Evolutionary conservation across 1,139 yeast genomes (phyloP).

Genomic region (Meyerozyma carpophila): DNA sequence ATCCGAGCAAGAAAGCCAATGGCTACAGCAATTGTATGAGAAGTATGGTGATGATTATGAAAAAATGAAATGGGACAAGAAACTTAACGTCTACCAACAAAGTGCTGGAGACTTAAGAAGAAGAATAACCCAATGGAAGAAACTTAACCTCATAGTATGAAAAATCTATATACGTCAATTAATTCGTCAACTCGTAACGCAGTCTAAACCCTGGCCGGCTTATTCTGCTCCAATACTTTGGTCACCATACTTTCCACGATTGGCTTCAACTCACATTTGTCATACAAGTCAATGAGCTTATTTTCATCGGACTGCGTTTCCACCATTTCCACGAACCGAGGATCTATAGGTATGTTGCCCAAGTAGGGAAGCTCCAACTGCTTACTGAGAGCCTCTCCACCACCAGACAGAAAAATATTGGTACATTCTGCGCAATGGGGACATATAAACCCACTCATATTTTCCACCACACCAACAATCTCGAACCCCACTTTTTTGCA

Average conservation of each 20-base stretch:
- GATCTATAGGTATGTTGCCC: constrained; percentile 92
- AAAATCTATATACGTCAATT: background rate
- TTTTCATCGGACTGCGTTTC: constrained; percentile 47
- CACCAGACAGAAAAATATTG: constrained; percentile 87
- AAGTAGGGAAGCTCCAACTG: constrained; percentile 60
- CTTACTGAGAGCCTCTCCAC: constrained; percentile 71
- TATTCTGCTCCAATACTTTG: constrained; percentile 33
- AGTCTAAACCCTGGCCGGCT: constrained; percentile 23
- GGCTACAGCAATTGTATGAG: constrained; percentile 60
- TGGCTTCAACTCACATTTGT: constrained; percentile 33
- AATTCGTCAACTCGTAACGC: background rate
- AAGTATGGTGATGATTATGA: constrained; percentile 87
- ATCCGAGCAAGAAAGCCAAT: constrained; percentile 68
- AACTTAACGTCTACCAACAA: constrained; percentile 77
- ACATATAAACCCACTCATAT: constrained; percentile 47
- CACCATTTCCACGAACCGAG: constrained; percentile 77
- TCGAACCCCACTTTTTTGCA: constrained; percentile 41
- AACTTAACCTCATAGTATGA: constrained; percentile 10
- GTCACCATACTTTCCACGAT: constrained; percentile 50
- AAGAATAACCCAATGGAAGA: constrained; percentile 65
- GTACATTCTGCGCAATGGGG: constrained; percentile 90
- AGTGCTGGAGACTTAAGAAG: constrained; percentile 77
- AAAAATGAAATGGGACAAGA: constrained; percentile 89
- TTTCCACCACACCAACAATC: constrained; percentile 40
- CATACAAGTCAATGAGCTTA: constrained; percentile 32